Conservation (phyloP, 116 monocot genomes). For the Iris pallida region DNA sequence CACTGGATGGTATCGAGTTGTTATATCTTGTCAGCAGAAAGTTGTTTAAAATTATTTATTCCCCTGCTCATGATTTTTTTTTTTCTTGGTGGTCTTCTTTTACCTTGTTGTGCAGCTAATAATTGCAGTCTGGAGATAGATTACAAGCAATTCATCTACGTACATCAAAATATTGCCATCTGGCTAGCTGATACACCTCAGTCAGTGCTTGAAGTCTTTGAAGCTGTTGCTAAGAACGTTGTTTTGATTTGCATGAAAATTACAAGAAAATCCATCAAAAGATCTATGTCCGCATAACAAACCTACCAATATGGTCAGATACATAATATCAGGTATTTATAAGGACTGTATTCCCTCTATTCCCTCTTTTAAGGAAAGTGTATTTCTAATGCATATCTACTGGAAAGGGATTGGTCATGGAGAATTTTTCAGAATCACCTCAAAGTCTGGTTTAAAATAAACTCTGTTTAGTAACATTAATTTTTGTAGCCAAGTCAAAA, state of each 20-base stretch:
- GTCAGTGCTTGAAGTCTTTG: conserved; percentile 98
- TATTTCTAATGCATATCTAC: background rate
- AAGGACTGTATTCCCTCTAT: background rate
- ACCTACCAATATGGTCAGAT: conserved; percentile 95
- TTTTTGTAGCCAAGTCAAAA: no score
- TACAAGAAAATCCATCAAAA: conserved; percentile 95
- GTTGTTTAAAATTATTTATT: no score
- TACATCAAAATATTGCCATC: conserved; percentile 93
- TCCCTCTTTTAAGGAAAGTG: background rate
- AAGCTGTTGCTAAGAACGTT: conserved; percentile 86
- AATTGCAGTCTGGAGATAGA: conserved; percentile 97
- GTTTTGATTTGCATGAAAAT: conserved; percentile 85
- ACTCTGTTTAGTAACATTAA: no score
- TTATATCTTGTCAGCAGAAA: background rate
- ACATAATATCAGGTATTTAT: conserved; percentile 77
- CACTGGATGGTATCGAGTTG: background rate
- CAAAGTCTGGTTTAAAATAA: no score
- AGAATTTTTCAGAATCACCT: no score
- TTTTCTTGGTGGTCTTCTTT: background rate
- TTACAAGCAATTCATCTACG: conserved; percentile 93
- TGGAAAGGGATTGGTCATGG: no score
- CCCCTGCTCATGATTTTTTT: no score
- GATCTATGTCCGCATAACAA: conserved; percentile 82
- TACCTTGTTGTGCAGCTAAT: conserved; percentile 58
- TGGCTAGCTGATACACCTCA: conserved; percentile 99